Percentiles rank a stretch among this genome's conserved stretches.
Conservation (phyloP, 768 basidiomycete species). For the Myochromella boudieri region DNA sequence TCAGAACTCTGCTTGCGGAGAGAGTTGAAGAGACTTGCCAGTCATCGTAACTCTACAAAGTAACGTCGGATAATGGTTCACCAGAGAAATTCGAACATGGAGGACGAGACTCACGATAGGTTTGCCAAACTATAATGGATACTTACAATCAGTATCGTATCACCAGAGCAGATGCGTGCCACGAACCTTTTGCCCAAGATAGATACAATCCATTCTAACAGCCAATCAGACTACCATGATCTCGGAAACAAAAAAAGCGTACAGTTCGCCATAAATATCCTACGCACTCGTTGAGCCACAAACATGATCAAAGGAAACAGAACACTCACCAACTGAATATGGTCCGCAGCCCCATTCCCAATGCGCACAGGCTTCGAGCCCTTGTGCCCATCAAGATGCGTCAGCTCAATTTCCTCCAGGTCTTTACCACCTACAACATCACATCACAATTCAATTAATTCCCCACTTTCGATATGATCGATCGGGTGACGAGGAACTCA, state of each 20-base stretch:
- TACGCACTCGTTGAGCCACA: too few species aligned
- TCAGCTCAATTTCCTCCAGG: slow-evolving; percentile 79
- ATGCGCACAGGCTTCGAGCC: slow-evolving; percentile 85
- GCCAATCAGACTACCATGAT: neutral
- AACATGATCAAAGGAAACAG: too few species aligned
- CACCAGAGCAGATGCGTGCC: neutral
- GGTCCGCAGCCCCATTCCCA: slow-evolving; percentile 92
- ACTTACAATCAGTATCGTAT: neutral
- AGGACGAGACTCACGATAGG: slow-evolving; percentile 54
- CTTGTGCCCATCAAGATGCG: slow-evolving; percentile 87
- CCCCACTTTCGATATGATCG: too few species aligned
- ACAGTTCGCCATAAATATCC: slow-evolving; percentile 98
- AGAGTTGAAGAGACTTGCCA: slow-evolving; percentile 24
- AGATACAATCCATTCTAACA: slow-evolving; percentile 90
- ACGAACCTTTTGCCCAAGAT: slow-evolving; percentile 86
- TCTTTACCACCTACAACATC: slow-evolving; percentile 72
- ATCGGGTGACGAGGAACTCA: slow-evolving; percentile 14
- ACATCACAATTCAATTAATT: neutral
- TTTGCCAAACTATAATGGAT: slow-evolving; percentile 58
- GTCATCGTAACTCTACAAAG: slow-evolving; percentile 37
- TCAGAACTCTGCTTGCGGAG: neutral
- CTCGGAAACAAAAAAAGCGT: slow-evolving; percentile 20
- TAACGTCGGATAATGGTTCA: neutral
- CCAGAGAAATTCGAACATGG: neutral
- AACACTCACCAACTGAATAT: slow-evolving; percentile 19